These are phyloP conservation scores for Penicillium sp. DNA, from an alignment of 2,329 filamentous ascomycete genomes.

Conservation along the genomic window DNA sequence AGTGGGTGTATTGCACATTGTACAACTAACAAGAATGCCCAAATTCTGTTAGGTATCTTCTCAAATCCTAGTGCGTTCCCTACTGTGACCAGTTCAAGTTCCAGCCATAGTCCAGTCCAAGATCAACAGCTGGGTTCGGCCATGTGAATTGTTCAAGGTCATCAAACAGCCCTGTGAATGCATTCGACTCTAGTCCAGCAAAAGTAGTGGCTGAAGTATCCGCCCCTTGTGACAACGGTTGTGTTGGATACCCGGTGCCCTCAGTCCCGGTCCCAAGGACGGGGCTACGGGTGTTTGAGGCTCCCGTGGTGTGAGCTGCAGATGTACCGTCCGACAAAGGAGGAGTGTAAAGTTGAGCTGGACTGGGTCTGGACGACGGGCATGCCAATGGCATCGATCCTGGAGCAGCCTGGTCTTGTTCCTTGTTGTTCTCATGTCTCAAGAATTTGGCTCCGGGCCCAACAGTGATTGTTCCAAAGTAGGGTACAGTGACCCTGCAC, in stretches of 20 bases:
- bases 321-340: conserved; percentile 23
- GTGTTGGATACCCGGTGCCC: conserved; percentile 15
- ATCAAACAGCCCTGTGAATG: conserved; percentile 25
- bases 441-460: conserved; percentile 37
- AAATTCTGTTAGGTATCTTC: no score
- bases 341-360: conserved; percentile 26
- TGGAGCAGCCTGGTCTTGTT: conserved; percentile 15
- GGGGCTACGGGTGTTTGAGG: conserved; percentile 1
- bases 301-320: background rate
- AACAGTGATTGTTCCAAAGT: conserved; percentile 48
- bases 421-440: conserved; percentile 8
- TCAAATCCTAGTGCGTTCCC: background rate
- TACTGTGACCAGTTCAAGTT: conserved; percentile 40
- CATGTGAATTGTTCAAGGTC: conserved; percentile 29
- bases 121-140: conserved; percentile 30
- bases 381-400: background rate
- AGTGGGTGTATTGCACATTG: background rate
- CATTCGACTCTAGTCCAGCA: conserved; percentile 24
- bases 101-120: conserved; percentile 45
- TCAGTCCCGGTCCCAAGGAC: background rate
- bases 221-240: conserved; percentile 23
- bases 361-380: conserved; percentile 9
- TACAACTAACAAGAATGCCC: background rate
- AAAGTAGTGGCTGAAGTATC: conserved; percentile 21
- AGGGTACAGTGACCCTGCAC: conserved; percentile 48